Evolutionary conservation across 106 monocot genomes (phyloP).

Genomic region (Dactylorhiza incarnata): DNA sequence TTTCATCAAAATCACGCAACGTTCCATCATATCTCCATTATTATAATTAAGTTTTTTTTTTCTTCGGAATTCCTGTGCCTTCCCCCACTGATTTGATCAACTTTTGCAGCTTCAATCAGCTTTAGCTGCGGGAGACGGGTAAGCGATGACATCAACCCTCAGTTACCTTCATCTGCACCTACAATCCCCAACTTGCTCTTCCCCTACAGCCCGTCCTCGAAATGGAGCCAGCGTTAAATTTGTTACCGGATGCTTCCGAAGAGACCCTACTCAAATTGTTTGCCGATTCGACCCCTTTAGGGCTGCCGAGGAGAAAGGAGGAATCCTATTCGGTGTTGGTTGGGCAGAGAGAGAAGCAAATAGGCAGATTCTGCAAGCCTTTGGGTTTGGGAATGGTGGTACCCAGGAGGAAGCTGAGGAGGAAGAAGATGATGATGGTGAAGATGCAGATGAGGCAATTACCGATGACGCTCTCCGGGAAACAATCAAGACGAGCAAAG

Average conservation of each 20-base stretch:
- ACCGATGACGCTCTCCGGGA: slow-evolving; percentile 18
- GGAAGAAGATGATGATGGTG: neutral
- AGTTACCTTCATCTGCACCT: neutral
- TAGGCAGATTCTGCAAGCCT: neutral
- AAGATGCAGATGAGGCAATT: slow-evolving; percentile 1
- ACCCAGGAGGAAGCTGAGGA: neutral
- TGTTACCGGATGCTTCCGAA: neutral
- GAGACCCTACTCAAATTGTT: neutral
- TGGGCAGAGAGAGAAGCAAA: neutral
- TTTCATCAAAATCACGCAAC: too few species aligned
- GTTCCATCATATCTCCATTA: too few species aligned
- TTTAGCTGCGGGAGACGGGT: neutral
- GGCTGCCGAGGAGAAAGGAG: neutral
- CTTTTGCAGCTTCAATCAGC: too few species aligned
- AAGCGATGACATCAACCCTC: neutral
- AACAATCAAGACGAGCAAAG: slow-evolving; percentile 33
- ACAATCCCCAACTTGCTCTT: neutral
- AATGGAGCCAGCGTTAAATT: neutral
- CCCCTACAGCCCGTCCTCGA: neutral
- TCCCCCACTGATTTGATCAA: too few species aligned
- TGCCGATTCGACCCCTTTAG: neutral
- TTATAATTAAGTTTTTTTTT: too few species aligned
- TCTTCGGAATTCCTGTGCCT: too few species aligned
- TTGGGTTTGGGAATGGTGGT: slow-evolving; percentile 9
- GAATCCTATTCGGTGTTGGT: neutral